A percentile compares a stretch with the other conserved stretches of the same genome.
These are phyloP conservation scores for Kwoniella sp. DNA, from an alignment of 768 basidiomycete species.

Conservation along the genomic window DNA sequence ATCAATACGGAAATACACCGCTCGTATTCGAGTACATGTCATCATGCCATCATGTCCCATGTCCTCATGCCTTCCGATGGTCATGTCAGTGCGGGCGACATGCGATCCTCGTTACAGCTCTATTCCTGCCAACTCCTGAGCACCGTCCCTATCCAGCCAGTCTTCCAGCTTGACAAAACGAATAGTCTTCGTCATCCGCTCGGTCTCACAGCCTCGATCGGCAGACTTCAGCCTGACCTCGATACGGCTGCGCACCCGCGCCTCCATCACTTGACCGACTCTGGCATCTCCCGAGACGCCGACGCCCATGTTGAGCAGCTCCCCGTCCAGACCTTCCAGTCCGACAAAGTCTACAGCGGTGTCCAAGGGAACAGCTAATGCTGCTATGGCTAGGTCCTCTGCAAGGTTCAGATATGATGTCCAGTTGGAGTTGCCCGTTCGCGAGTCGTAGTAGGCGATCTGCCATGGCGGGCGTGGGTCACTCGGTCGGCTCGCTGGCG, in stretches of 20 bases:
- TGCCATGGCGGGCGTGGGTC: slow-evolving; percentile 1
- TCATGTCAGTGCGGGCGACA: too few species aligned
- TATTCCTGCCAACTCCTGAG: too few species aligned
- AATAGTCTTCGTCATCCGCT: not conserved
- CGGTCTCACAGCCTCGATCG: not conserved
- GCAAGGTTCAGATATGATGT: slow-evolving; percentile 5
- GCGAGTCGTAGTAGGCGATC: slow-evolving; percentile 10
- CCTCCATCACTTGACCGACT: not conserved
- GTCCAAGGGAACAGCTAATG: slow-evolving; percentile 1
- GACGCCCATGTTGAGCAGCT: slow-evolving; percentile 10
- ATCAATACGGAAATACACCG: too few species aligned
- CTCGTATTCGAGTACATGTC: too few species aligned
- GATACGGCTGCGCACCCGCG: slow-evolving; percentile 1
- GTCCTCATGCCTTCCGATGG: too few species aligned
- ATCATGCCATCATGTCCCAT: too few species aligned
- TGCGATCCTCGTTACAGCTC: too few species aligned
- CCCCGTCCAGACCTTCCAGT: slow-evolving; percentile 8
- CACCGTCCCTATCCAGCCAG: slow-evolving; percentile 2
- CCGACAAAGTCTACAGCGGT: slow-evolving; percentile 5
- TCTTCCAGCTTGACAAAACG: slow-evolving; percentile 2
- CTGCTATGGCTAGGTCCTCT: slow-evolving; percentile 2
- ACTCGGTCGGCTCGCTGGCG: not conserved
- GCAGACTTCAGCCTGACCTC: slow-evolving; percentile 4
- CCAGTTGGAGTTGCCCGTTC: not conserved
- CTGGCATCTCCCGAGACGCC: not conserved